Evolutionary conservation across 208 protist species (phyloP).

Genomic region (Acanthamoeba culbertsoni): DNA sequence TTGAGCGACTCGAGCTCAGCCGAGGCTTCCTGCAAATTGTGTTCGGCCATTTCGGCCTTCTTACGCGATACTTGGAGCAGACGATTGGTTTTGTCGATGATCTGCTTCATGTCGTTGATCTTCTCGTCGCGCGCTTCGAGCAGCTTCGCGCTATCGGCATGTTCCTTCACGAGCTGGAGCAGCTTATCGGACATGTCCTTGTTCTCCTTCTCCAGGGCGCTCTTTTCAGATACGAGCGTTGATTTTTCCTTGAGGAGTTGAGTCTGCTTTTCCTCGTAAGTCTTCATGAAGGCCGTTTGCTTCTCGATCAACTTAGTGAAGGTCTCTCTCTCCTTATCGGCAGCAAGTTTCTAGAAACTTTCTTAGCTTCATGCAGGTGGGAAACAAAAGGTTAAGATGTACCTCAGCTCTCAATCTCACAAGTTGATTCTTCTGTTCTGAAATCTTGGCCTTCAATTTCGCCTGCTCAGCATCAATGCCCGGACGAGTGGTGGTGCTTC

Average conservation of each 20-base stretch:
- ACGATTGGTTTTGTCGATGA: not conserved
- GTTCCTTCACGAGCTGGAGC: not conserved
- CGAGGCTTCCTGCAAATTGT: not conserved
- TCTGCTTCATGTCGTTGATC: not conserved
- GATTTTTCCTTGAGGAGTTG: constrained; percentile 15
- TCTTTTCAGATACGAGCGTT: not conserved
- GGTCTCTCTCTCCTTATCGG: not conserved
- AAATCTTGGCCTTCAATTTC: not conserved
- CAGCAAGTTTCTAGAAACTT: constrained; percentile 8
- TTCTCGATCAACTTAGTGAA: constrained; percentile 32
- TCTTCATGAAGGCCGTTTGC: not conserved
- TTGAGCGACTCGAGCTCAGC: not conserved
- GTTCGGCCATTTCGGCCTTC: not conserved
- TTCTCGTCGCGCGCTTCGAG: not conserved
- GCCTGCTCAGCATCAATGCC: not conserved
- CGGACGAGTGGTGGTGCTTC: not conserved
- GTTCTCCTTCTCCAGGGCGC: constrained; percentile 17
- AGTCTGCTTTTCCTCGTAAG: constrained; percentile 26
- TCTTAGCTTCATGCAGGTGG: not conserved
- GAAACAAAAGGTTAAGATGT: not conserved
- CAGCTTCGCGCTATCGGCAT: not conserved
- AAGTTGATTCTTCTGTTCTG: not conserved
- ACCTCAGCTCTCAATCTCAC: not conserved
- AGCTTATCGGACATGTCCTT: not conserved
- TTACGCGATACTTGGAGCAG: not conserved